Evolutionary conservation across 208 protist species (phyloP), one percentile per base, ranked within the genome.

Genomic region (Angomonas deanei): DNA sequence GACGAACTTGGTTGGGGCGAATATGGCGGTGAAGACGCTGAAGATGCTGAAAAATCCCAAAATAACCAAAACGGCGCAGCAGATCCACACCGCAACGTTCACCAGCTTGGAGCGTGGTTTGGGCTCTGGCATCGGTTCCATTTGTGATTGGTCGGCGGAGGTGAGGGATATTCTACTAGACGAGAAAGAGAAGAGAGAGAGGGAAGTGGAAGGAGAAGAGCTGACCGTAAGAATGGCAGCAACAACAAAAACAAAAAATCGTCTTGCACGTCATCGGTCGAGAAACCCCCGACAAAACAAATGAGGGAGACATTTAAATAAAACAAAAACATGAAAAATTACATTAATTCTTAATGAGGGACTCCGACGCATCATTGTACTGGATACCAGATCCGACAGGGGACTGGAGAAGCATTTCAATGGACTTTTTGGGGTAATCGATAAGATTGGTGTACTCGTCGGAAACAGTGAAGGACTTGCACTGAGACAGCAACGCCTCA

Each of bases 331-430:
- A 31, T 31, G 5, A 21, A 52, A 33, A 63, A 42, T n/a, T 17
- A 47, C 39, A 42, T 32, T 36, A 4, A 19, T 24, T 6, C 8
- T 56, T 56, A 33, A 83, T 78, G 26, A 92, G 75, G 2, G 78
- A 82, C 47, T 94, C 83, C 3, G 57, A 30, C 21, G 78, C 78
- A 30, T 74, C 58, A 3, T 87, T 67, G 36, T 79, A 77, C n/a
- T 69, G 53, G 23, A 91, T 71, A 21, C 88, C 88, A 28, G 67
- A 72, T 0, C 88, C 88, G 0, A 94, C 83, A 4, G 85, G 83
- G 17, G 83, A 92, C 74, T 94, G 82, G 32, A 94, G 70, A 2
- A 94, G 79, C 85, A 92, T 88, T 68, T 88, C 85, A 50, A 94
- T 84, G 1, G 83, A 49, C 70, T 83, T 91, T 47, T 87, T 82